Base-by-base conservation (phyloP, 2,329 filamentous ascomycete species). In the Pseudophaeomoniella oleicola region DNA sequence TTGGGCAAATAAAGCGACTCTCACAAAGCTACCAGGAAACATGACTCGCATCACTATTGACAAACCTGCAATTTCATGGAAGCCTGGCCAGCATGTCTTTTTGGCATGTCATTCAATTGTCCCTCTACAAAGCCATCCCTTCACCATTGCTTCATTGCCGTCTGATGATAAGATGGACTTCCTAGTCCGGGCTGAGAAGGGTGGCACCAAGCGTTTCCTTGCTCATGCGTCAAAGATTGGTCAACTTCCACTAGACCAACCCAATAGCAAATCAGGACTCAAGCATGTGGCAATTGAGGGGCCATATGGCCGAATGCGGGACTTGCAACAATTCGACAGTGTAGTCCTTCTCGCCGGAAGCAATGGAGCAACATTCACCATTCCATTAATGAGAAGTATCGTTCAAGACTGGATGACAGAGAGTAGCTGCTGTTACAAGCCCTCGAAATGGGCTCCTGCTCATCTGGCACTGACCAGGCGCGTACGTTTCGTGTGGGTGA, bases 61-160 rank as follows among this genome's bases (percentile, higher is more conserved):
- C 2, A 62, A 71, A 15, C 69, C 70, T 2, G 64, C 67, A 2
- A 62, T 78, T 35, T 55, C 49, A 13, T 81, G 75, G 76, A 62
- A 53, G 17, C 63, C 75, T 3, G 76, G 75, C 1, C 75, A 80
- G 42, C 75, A 80, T 48, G 63, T 72, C 0, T 76, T 77, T 44
- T 54, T 80, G 2, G 69, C 69, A 4, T 75, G 62, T 46, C 75
- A 69, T 46, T 62, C 60, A 0, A 50, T 76, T 27, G 61, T 64
- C 13, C 72, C 71, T 1, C 53, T 79, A 2, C 71, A 78, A 46
- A 69, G 67, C 16, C 75, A 81, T 44, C 76, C 75, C 0, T 79
- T 79, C 47, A 78, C 73, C 1, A 72, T 79, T 39, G 58, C 69
- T 2, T 72, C 69, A 1, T 59, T 75, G 10, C 67, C 70, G 0